These are phyloP conservation scores for Closterium sp. DNA, from an alignment of 139 green algal species.

Conservation along the genomic window DNA sequence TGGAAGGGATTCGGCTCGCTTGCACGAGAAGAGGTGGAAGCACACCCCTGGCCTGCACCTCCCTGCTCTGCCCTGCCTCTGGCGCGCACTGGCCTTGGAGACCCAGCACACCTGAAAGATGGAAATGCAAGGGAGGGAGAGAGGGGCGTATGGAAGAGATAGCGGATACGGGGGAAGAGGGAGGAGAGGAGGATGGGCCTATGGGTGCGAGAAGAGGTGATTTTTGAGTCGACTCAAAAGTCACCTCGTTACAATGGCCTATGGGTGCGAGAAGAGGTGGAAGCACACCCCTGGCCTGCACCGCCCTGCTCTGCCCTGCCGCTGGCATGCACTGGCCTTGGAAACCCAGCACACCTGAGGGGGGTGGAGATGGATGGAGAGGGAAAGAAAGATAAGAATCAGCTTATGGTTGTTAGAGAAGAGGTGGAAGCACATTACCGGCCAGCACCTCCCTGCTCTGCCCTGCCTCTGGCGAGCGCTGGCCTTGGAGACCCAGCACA, in stretches of 20 bases:
- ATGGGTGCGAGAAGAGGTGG: constrained; percentile 78
- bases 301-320: constrained; percentile 71
- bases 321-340: constrained; percentile 68
- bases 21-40: constrained; percentile 79
- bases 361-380: background rate
- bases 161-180: too few species aligned
- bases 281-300: constrained; percentile 69
- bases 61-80: constrained; percentile 75
- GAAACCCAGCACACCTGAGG: constrained; percentile 49
- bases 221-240: too few species aligned
- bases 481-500: constrained; percentile 58
- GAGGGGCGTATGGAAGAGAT: background rate
- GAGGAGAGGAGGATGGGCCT: too few species aligned
- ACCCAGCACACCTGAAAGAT: constrained; percentile 38
- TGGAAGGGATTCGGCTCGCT: constrained; percentile 62
- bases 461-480: constrained; percentile 72
- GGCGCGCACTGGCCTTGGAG: constrained; percentile 65
- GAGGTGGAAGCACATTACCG: constrained; percentile 74
- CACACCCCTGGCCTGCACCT: constrained; percentile 66
- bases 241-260: too few species aligned
- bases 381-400: too few species aligned
- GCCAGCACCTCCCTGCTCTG: constrained; percentile 72
- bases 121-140: background rate
- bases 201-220: constrained; percentile 68
- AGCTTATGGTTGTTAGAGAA: too few species aligned